Evolutionary conservation across 2,329 filamentous ascomycete genomes (phyloP), one percentile per base, ranked within the genome.

Genomic region (Sarocladiaceae sp.): DNA sequence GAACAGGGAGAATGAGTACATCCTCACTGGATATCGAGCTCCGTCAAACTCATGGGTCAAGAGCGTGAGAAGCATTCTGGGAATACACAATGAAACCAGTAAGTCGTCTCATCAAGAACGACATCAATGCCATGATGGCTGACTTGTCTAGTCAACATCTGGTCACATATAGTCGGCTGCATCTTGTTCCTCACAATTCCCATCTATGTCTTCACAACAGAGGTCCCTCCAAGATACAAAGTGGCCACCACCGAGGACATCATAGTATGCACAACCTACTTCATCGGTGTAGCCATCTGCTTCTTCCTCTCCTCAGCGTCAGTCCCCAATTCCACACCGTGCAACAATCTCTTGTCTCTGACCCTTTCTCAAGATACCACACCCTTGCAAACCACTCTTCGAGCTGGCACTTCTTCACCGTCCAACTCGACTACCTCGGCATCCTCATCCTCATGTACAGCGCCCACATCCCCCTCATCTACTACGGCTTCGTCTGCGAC

Each of bases 401-500:
- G 13, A 7, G 17, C 17, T 42, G 22, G 17, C 39, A 42, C 39
- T 42, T 25, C 22, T 25, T 42, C 22, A 23, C 17, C 39, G 39
- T 42, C 39, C 39, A 55, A 23, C 37, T 57, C 17, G 55, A 57
- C 31, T 57, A 57, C 36, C 48, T 57, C 2, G 55, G 55, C 13
- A 57, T 57, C n/a, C 51, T 57, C 15, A 39, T 57, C 17, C 49
- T 57, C 15, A 57, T 57, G 55, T 57, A 52, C 51, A 49, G 53
- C 17, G 55, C 55, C 10, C 51, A 52, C 18, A 55, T 57, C 48
- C 55, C 55, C 11, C 53, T 49, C 20, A 53, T 57, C 13, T 57
- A 57, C 44, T 57, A 55, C 37, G 57, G 56, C 13, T 59, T 59
- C 25, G 36, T 56, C 6, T 59, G 57, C 47, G 51, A 59, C 29